These are phyloP conservation scores for Rubroboletus satanas DNA, from an alignment of 768 basidiomycete species.

Conservation along the genomic window DNA sequence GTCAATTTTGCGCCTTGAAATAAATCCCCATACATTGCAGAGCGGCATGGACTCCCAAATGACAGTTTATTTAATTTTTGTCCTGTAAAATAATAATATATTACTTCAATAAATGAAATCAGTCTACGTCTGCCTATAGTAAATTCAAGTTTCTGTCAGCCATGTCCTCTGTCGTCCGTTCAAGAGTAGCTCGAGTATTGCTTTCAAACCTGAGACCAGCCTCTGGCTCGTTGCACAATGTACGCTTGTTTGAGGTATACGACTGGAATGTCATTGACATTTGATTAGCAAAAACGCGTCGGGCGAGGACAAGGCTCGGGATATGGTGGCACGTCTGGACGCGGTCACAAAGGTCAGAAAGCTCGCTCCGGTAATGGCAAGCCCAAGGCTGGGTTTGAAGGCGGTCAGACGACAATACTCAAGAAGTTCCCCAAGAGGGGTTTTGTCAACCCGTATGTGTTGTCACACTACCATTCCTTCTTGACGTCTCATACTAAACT, in stretches of 20 bases:
- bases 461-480: neutral
- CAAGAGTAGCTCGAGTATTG: slow-evolving; percentile 40
- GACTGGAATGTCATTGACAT: slow-evolving; percentile 4
- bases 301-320: slow-evolving; percentile 92
- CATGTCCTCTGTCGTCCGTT: slow-evolving; percentile 38
- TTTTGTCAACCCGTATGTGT: slow-evolving; percentile 84
- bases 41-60: neutral
- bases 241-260: slow-evolving; percentile 27
- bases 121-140: neutral
- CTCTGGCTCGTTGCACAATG: slow-evolving; percentile 64
- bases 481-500: neutral
- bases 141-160: neutral
- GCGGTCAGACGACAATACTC: slow-evolving; percentile 93
- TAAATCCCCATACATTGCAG: no score
- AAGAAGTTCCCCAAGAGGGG: slow-evolving; percentile 91
- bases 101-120: neutral
- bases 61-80: neutral
- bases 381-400: slow-evolving; percentile 82
- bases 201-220: slow-evolving; percentile 77
- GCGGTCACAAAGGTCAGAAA: slow-evolving; percentile 95
- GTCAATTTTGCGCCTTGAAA: neutral
- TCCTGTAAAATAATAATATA: neutral
- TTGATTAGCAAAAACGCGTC: slow-evolving; percentile 80
- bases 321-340: slow-evolving; percentile 86
- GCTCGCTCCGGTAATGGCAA: slow-evolving; percentile 87